These are phyloP conservation scores for Apiosordaria backusii DNA, from an alignment of 495 filamentous ascomycete genomes.

Conservation along the genomic window DNA sequence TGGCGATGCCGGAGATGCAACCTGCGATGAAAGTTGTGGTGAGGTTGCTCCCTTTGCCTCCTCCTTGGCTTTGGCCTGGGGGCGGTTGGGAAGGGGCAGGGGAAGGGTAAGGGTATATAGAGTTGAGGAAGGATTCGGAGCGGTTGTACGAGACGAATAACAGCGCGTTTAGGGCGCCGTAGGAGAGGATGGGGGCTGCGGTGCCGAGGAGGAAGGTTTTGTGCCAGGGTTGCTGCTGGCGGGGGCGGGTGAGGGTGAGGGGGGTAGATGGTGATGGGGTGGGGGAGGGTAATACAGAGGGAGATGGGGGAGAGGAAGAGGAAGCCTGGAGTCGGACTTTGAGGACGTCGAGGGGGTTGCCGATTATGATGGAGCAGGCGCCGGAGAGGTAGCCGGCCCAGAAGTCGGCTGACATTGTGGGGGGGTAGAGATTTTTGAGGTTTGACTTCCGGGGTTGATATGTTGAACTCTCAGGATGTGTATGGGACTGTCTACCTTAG, in stretches of 20 bases:
- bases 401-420: conserved; percentile 74
- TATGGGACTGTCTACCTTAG: no score
- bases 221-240: no score
- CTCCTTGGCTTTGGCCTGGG: not conserved
- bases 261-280: conserved; percentile 7
- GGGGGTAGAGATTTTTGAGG: no score
- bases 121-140: conserved; percentile 55
- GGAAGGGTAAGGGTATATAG: conserved; percentile 33
- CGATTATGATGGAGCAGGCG: conserved; percentile 75
- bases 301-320: conserved; percentile 15
- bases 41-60: conserved; percentile 33
- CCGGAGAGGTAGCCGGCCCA: conserved; percentile 85
- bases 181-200: conserved; percentile 77
- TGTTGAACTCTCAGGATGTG: no score
- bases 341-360: conserved; percentile 81
- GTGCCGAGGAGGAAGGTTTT: conserved; percentile 57
- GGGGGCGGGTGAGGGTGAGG: conserved; percentile 2
- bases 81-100: conserved; percentile 6
- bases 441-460: no score
- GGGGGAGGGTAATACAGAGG: conserved; percentile 12
- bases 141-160: conserved; percentile 86
- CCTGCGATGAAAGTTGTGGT: conserved; percentile 70
- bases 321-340: conserved; percentile 77
- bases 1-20: conserved; percentile 71
- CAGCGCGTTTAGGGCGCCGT: conserved; percentile 83